These are phyloP conservation scores for Taxillus chinensis DNA, from an alignment of 164 flowering plant species.

Conservation along the genomic window DNA sequence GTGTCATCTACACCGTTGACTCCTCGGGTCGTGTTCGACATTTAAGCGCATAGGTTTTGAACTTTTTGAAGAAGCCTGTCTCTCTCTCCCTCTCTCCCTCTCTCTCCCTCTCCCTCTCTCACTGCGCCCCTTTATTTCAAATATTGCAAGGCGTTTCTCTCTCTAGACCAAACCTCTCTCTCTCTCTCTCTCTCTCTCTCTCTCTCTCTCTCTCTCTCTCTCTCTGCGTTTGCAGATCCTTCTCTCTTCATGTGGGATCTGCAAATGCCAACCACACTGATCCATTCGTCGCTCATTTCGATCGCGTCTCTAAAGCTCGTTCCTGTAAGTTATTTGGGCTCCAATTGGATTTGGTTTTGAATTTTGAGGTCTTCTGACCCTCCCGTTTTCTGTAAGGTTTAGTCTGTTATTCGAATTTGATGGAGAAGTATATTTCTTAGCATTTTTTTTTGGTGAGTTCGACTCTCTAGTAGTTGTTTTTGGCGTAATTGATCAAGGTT, in stretches of 20 bases:
- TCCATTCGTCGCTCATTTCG: background rate
- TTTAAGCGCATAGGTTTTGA: conserved; percentile 24
- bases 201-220: conserved; percentile 4
- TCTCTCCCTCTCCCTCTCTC: background rate
- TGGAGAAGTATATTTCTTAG: too few species aligned
- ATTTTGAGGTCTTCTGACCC: background rate
- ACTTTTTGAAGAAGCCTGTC: background rate
- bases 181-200: conserved; percentile 15
- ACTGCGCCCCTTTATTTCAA: conserved; percentile 26
- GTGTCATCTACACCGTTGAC: conserved; percentile 5
- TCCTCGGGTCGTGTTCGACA: conserved; percentile 5
- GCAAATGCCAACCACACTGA: conserved; percentile 14
- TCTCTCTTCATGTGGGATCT: conserved; percentile 11
- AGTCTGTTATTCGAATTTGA: background rate
- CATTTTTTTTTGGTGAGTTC: too few species aligned
- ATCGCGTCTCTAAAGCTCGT: conserved; percentile 12
- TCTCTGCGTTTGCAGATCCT: conserved; percentile 10
- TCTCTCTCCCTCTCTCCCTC: conserved; percentile 19
- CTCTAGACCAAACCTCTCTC: background rate
- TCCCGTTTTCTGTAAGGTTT: background rate
- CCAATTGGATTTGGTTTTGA: background rate
- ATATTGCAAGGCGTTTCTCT: conserved; percentile 19
- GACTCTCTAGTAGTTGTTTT: too few species aligned
- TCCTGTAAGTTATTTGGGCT: conserved; percentile 18
- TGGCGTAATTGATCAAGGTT: too few species aligned